These are phyloP conservation scores for Polytrichum commune DNA, from an alignment of 225 moss, liverwort and hornwort species.

Conservation along the genomic window DNA sequence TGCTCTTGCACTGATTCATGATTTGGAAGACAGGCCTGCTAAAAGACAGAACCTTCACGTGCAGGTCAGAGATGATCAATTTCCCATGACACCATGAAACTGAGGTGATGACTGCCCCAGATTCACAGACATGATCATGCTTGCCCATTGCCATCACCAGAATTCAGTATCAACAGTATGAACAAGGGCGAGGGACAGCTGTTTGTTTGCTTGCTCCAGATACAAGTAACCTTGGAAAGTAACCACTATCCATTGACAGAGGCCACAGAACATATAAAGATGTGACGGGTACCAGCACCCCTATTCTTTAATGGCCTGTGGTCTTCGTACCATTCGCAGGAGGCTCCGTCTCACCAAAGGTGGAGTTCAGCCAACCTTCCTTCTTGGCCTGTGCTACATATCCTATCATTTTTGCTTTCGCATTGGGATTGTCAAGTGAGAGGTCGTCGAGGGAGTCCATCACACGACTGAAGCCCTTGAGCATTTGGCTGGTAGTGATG, in stretches of 20 bases:
- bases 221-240: slow-evolving; percentile 23
- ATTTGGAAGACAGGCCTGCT: slow-evolving; percentile 2
- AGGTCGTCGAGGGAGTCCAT: slow-evolving; percentile 85
- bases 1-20: slow-evolving; percentile 11
- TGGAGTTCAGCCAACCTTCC: slow-evolving; percentile 74
- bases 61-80: slow-evolving; percentile 21
- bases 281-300: slow-evolving; percentile 4
- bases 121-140: slow-evolving; percentile 29
- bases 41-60: slow-evolving; percentile 14
- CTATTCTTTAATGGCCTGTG: slow-evolving; percentile 22
- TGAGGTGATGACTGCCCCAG: slow-evolving; percentile 27
- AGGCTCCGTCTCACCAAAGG: slow-evolving; percentile 30
- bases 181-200: slow-evolving; percentile 15
- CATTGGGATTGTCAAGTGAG: slow-evolving; percentile 87
- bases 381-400: slow-evolving; percentile 79
- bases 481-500: slow-evolving; percentile 94
- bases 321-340: slow-evolving; percentile 30
- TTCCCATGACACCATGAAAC: slow-evolving; percentile 21
- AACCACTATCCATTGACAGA: slow-evolving; percentile 26
- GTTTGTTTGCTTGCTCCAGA: slow-evolving; percentile 24
- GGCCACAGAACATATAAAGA: slow-evolving; percentile 13
- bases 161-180: slow-evolving; percentile 29
- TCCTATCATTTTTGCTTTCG: slow-evolving; percentile 61
- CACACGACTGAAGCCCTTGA: slow-evolving; percentile 80
- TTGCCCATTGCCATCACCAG: slow-evolving; percentile 28